A percentile compares a stretch with the other conserved stretches of the same genome.
Conservation (phyloP, 169 alveolate genomes). For the Perkinsus marinus region DNA sequence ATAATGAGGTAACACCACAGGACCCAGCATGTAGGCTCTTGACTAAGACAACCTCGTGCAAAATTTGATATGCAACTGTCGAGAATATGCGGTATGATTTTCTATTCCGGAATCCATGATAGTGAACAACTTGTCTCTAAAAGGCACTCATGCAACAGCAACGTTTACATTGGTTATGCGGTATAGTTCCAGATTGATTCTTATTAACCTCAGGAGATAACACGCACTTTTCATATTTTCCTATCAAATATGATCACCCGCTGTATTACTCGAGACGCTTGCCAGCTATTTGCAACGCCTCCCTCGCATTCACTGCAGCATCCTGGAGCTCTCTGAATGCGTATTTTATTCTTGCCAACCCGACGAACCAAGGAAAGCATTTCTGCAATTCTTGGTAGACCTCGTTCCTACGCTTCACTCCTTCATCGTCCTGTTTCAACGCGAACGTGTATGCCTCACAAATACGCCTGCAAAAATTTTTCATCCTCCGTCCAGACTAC, state of each 20-base stretch:
- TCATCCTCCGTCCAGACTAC: not conserved
- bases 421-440: not conserved
- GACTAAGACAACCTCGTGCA: not conserved
- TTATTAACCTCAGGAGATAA: no score
- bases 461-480: not conserved
- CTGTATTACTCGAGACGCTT: not conserved
- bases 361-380: not conserved
- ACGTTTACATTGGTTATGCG: no score
- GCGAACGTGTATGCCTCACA: not conserved
- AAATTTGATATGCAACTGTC: no score
- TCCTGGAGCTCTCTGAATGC: not conserved
- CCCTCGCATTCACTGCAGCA: not conserved
- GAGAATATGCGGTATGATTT: no score
- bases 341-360: not conserved
- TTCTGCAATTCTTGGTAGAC: not conserved
- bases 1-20: not conserved
- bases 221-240: no score
- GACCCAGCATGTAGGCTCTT: not conserved
- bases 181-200: no score
- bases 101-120: no score
- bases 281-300: not conserved
- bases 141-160: no score
- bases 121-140: no score
- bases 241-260: no score
- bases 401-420: not conserved